A percentile compares a stretch with the other conserved stretches of the same genome.
These are phyloP conservation scores for Candida rishiriensis DNA, from an alignment of 805 yeast genomes.

Conservation along the genomic window DNA sequence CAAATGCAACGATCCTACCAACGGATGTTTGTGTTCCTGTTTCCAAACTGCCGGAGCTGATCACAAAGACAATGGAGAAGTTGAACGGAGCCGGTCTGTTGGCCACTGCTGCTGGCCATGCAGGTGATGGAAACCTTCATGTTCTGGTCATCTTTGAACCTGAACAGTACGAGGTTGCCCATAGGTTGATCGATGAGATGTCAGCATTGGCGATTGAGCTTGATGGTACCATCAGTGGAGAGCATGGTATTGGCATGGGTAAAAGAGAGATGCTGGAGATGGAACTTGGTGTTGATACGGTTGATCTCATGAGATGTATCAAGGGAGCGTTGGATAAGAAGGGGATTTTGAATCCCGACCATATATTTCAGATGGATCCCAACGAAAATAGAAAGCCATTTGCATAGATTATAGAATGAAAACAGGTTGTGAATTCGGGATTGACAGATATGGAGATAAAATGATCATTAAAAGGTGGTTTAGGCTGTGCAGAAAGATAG, in stretches of 20 bases:
- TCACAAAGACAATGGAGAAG: slow-evolving; percentile 57
- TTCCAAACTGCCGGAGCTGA: slow-evolving; percentile 58
- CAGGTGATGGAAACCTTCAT: slow-evolving; percentile 83
- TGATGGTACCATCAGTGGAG: slow-evolving; percentile 86
- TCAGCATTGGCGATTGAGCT: slow-evolving; percentile 59
- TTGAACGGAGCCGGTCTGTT: slow-evolving; percentile 47
- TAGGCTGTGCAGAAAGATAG: too few species aligned
- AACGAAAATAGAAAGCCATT: slow-evolving; percentile 22
- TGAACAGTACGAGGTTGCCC: slow-evolving; percentile 42
- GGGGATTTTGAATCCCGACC: slow-evolving; percentile 72
- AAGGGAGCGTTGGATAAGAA: slow-evolving; percentile 73
- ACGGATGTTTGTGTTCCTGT: slow-evolving; percentile 85
- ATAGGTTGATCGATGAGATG: slow-evolving; percentile 53
- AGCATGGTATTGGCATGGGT: slow-evolving; percentile 82
- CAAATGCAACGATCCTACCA: slow-evolving; percentile 52
- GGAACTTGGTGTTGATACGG: slow-evolving; percentile 66
- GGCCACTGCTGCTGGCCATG: slow-evolving; percentile 70
- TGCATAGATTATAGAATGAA: slow-evolving; percentile 5
- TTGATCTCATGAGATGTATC: slow-evolving; percentile 67
- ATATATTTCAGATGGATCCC: slow-evolving; percentile 71
- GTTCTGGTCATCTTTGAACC: slow-evolving; percentile 57
- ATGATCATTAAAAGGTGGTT: too few species aligned
- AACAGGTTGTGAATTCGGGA: neutral
- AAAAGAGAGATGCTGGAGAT: slow-evolving; percentile 55
- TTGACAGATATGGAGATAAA: neutral